Evolutionary conservation across 2,329 filamentous ascomycete species (phyloP).

Genomic region (Nemania sp.): DNA sequence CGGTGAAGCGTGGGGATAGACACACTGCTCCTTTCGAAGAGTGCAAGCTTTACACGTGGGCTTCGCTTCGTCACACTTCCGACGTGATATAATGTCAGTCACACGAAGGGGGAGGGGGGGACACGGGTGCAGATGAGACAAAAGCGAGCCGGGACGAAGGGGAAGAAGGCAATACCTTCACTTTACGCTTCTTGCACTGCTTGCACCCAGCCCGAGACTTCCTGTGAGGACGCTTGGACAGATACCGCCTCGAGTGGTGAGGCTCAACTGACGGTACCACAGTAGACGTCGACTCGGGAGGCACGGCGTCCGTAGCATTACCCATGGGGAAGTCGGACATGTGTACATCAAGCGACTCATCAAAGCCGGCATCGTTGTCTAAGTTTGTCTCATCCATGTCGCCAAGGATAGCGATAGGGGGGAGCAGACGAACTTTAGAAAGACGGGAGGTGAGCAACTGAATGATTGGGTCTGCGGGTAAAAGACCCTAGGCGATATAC

Average conservation of each 20-base stretch:
- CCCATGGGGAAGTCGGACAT: slow-evolving; percentile 9
- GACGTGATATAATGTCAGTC: slow-evolving; percentile 12
- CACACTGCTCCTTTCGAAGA: slow-evolving; percentile 52
- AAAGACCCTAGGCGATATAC: too few relatives aligned
- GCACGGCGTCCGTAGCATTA: background rate
- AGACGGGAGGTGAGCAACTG: background rate
- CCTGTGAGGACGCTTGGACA: slow-evolving; percentile 58
- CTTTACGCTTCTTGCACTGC: slow-evolving; percentile 60
- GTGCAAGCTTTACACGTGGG: slow-evolving; percentile 56
- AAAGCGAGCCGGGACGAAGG: background rate
- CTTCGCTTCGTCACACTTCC: slow-evolving; percentile 55
- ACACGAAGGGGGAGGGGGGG: background rate
- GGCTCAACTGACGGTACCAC: background rate
- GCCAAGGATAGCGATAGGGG: slow-evolving; percentile 1
- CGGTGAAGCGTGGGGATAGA: slow-evolving; percentile 45
- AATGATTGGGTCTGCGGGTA: background rate
- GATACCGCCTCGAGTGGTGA: slow-evolving; percentile 40
- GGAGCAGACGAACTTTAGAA: slow-evolving; percentile 18
- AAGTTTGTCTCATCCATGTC: slow-evolving; percentile 28
- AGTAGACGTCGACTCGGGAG: background rate
- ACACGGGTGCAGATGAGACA: background rate
- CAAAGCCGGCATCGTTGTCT: slow-evolving; percentile 16
- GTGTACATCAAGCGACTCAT: slow-evolving; percentile 20
- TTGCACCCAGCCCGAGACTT: slow-evolving; percentile 59
- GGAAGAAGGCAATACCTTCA: slow-evolving; percentile 41